phyloP scores from a whole-genome alignment of 768 basidiomycete species.

The Boletales sp. region DNA sequence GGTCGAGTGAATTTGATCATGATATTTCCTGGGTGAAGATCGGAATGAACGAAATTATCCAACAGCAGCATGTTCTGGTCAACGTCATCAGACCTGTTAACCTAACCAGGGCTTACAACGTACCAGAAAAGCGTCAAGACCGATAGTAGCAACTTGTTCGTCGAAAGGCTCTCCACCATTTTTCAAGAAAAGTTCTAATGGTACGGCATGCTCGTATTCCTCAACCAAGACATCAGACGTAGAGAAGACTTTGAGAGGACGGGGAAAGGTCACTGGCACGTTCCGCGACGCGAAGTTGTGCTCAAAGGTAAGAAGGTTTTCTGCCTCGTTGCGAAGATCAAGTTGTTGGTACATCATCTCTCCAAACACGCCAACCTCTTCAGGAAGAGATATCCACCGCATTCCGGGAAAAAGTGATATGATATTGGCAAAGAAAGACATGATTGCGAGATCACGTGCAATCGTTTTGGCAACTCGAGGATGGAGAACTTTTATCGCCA shows the following conservation, averaged over 20 bases:
- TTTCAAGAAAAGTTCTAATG: constrained; percentile 79
- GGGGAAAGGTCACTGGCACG: constrained; percentile 84
- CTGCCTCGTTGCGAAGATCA: constrained; percentile 85
- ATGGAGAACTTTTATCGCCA: constrained; percentile 96
- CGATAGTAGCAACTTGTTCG: constrained; percentile 83
- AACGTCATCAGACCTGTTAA: constrained; percentile 2
- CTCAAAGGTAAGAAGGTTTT: constrained; percentile 84
- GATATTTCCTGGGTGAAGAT: constrained; percentile 92
- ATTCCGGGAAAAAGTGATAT: constrained; percentile 85
- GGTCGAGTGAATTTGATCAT: constrained; percentile 97
- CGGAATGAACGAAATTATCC: constrained; percentile 96
- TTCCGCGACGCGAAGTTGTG: constrained; percentile 77
- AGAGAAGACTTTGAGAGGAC: constrained; percentile 81
- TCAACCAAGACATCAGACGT: constrained; percentile 83
- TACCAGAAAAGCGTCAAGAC: constrained; percentile 93
- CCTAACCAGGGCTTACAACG: constrained; percentile 24
- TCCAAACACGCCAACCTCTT: constrained; percentile 94
- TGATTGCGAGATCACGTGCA: constrained; percentile 87
- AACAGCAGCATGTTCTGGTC: constrained; percentile 92
- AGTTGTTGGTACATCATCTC: constrained; percentile 95
- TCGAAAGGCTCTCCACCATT: constrained; percentile 94
- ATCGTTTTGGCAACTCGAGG: constrained; percentile 82
- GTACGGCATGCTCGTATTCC: constrained; percentile 90
- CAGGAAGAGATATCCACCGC: constrained; percentile 93
- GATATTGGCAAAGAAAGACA: constrained; percentile 84